Percentiles rank a stretch among this genome's conserved stretches.
Conservation (phyloP, 495 filamentous ascomycete species). For the Lophium mytilinum region DNA sequence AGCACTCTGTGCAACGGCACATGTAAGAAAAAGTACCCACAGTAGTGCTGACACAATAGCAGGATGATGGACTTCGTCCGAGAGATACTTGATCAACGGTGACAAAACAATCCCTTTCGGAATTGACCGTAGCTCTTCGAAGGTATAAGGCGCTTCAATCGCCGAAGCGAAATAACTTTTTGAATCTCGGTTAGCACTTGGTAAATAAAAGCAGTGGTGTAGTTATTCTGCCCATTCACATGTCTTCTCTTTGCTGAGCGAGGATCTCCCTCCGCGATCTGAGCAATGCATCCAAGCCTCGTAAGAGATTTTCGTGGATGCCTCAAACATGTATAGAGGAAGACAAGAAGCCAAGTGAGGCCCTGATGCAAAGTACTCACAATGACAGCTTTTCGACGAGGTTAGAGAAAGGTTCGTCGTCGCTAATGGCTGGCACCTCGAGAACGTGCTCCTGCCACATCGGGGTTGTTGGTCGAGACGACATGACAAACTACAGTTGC, state of each 20-base stretch:
- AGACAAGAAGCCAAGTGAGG: too few relatives aligned
- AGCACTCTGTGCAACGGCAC: neutral
- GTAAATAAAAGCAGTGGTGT: too few relatives aligned
- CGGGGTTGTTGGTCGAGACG: constrained; percentile 19
- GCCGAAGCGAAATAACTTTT: constrained; percentile 57
- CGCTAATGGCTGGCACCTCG: constrained; percentile 53
- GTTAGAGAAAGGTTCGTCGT: constrained; percentile 55
- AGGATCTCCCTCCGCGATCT: too few relatives aligned
- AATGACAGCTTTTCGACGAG: constrained; percentile 61
- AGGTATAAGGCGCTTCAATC: constrained; percentile 60
- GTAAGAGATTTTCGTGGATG: too few relatives aligned
- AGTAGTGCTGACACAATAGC: constrained; percentile 71
- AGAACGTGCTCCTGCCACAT: constrained; percentile 23
- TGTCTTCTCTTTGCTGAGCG: too few relatives aligned
- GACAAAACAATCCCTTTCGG: constrained; percentile 56
- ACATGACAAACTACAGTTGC: neutral
- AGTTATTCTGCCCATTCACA: too few relatives aligned
- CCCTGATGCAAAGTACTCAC: constrained; percentile 34
- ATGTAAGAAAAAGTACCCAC: constrained; percentile 39
- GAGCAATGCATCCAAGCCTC: too few relatives aligned
- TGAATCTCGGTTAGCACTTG: too few relatives aligned
- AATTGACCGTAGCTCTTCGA: constrained; percentile 69
- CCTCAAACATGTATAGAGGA: too few relatives aligned
- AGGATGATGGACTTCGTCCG: constrained; percentile 57
- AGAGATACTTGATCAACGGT: constrained; percentile 57